Base-by-base conservation (phyloP, 2,329 filamentous ascomycete genomes). In the Plenodomus tracheiphilus region DNA sequence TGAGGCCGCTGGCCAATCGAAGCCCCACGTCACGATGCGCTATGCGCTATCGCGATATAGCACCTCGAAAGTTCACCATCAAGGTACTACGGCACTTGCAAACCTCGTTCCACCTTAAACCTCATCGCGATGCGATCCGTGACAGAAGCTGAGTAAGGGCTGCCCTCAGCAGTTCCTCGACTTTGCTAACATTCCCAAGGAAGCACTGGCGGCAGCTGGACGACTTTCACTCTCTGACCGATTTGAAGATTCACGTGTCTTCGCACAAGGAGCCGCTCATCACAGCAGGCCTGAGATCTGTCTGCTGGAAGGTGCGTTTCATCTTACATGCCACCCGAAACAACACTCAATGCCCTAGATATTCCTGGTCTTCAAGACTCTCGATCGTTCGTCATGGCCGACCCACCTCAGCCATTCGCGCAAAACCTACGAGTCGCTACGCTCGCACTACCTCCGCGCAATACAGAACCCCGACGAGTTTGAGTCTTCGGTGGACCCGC, bases 401-500 rank as follows among this genome's bases (percentile, higher is more conserved):
- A 79, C 81, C 49, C 81, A 81, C 42, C 75, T 96, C 20, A 74
- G 79, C 17, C 83, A 90, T 58, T 85, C 85, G 21, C 85, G 93
- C 57, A 82, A 81, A 50, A 83, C 85, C n/a, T 97, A 97, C 72
- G 75, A 79, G 17, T 84, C 87, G 18, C 77, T 90, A 2, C 82
- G 85, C 56, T 81, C 86, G 2, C 88, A 91, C 67, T 88, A 94
- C 60, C 76, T 97, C 43, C 87, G 85, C 67, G 91, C 87, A 57
- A 90, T 96, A 66, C 85, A 91, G 53, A 86, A 96, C 57, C 91
- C 91, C 0, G 87, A 96, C 68, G 85, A 91, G 62, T 78, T 96
- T 50, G 82, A 86, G 47, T 84, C 88, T 18, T 81, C 83, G 4
- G 77, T 86, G 21, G 94, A 99, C 71, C 94, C 94, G 18, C 78